Conservation (phyloP, 1,284 basidiomycete genomes). For the Cryptococcus amylolentus region DNA sequence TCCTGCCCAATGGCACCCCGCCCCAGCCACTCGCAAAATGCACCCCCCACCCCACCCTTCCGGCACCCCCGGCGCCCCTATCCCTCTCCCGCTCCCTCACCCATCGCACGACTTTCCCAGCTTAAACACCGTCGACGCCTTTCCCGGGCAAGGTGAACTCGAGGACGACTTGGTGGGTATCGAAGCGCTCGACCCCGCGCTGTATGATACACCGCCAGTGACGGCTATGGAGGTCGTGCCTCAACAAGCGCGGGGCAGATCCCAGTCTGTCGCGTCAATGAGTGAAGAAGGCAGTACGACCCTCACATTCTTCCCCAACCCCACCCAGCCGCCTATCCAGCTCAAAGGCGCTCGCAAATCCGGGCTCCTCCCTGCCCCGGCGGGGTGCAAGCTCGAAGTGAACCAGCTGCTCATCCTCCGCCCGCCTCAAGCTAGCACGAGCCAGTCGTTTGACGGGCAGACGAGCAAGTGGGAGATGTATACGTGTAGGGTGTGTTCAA, state of each 20-base stretch:
- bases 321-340: slow-evolving; percentile 11
- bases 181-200: too few relatives aligned
- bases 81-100: too few relatives aligned
- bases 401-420: slow-evolving; percentile 33
- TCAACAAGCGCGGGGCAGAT: not conserved
- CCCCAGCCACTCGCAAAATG: not conserved
- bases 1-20: not conserved
- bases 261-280: not conserved
- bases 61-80: not conserved
- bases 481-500: slow-evolving; percentile 40
- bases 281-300: not conserved
- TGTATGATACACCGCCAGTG: not conserved
- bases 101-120: too few relatives aligned
- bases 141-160: too few relatives aligned
- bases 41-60: not conserved
- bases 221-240: not conserved
- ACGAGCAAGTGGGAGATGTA: slow-evolving; percentile 24
- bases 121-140: too few relatives aligned
- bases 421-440: slow-evolving; percentile 12
- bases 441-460: not conserved
- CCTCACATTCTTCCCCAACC: slow-evolving; percentile 10
- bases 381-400: slow-evolving; percentile 25
- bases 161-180: too few relatives aligned
- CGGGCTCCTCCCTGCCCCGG: slow-evolving; percentile 17
- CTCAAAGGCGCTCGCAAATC: slow-evolving; percentile 7